Percentiles rank a stretch among this genome's conserved stretches.
phyloP scores from a whole-genome alignment of 1,284 basidiomycete genomes.

The Schizophyllum amplum region DNA sequence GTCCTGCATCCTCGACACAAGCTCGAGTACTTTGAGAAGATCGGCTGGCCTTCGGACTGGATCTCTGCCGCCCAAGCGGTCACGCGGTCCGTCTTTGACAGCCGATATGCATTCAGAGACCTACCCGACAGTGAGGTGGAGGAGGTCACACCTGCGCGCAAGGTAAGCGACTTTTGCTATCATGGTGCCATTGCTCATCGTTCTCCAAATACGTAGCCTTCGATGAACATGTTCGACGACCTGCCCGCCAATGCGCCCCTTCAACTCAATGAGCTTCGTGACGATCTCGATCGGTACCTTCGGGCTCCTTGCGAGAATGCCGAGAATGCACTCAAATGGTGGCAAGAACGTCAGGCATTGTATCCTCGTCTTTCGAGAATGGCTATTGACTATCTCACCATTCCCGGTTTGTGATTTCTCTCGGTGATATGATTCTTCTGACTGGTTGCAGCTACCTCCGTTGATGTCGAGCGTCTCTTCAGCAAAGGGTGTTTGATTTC shows the following conservation, averaged over 20 bases:
- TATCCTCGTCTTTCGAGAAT: conserved; percentile 8
- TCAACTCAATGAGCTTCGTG: too few species aligned
- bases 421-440: too few species aligned
- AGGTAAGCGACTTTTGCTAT: too few species aligned
- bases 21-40: conserved; percentile 17
- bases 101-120: background rate
- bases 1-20: conserved; percentile 22
- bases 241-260: too few species aligned
- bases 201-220: too few species aligned
- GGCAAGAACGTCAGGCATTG: background rate
- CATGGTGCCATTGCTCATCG: too few species aligned
- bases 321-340: conserved; percentile 1
- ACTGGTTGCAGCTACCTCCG: conserved; percentile 15
- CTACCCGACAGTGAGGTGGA: too few species aligned
- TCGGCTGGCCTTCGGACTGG: conserved; percentile 7
- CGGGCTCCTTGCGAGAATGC: too few species aligned
- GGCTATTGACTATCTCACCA: conserved; percentile 14
- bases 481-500: conserved; percentile 22
- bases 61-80: background rate
- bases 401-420: conserved; percentile 9
- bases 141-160: too few species aligned
- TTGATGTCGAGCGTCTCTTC: conserved; percentile 24
- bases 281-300: too few species aligned
- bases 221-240: too few species aligned
- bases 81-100: conserved; percentile 1